Percentiles rank a stretch among this genome's conserved stretches.
Evolutionary conservation across 139 green algal genomes (phyloP).

Genomic region (Chlorella sp.): DNA sequence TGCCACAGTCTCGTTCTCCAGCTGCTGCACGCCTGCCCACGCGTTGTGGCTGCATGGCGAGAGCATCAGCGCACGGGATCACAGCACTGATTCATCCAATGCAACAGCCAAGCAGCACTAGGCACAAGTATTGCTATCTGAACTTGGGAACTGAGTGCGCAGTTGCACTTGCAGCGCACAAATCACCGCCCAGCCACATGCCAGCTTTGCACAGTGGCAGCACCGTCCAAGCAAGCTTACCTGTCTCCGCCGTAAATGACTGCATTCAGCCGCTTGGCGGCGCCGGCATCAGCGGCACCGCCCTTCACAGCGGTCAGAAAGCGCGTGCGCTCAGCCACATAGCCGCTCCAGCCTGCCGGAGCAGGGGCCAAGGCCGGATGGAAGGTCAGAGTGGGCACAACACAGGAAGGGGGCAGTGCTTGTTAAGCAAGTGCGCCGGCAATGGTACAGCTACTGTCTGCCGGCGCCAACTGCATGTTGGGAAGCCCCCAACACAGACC

Average conservation of each 20-base stretch:
- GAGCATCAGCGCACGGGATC: neutral
- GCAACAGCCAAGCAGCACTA: neutral
- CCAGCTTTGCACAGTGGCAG: neutral
- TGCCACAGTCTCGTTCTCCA: neutral
- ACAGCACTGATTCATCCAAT: neutral
- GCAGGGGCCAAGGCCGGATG: too few species aligned
- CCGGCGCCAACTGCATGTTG: too few species aligned
- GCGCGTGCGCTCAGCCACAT: neutral
- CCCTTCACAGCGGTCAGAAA: neutral
- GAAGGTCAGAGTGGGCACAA: too few species aligned
- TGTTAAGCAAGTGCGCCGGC: too few species aligned
- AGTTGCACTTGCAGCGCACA: too few species aligned
- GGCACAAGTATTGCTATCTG: neutral
- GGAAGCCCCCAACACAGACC: too few species aligned
- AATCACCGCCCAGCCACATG: neutral
- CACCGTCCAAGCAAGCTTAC: too few species aligned
- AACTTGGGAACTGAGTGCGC: too few species aligned
- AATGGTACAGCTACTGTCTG: too few species aligned
- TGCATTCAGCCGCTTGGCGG: neutral
- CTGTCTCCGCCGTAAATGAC: neutral
- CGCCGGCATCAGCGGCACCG: neutral
- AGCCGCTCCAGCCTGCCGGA: neutral
- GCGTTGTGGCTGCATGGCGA: neutral
- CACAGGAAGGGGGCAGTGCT: too few species aligned
- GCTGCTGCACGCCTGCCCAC: neutral